Conservation (phyloP, 176 grass and related monocot species). For the Juncus effusus region DNA sequence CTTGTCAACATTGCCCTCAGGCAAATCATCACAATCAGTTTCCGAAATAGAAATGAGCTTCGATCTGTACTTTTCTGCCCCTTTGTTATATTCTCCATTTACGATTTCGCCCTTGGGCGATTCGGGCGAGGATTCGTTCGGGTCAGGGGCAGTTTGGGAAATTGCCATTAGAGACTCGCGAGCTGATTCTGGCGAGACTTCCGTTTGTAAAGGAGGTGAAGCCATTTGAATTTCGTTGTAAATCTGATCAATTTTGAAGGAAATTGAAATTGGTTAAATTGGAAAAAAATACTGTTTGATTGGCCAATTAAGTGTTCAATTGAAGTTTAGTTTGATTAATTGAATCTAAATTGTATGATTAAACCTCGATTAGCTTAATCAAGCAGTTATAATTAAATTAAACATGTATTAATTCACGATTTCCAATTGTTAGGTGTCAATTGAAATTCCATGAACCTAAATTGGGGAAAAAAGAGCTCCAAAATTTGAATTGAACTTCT, state of each 20-base stretch:
- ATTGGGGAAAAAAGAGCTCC: no score
- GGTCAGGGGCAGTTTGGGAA: constrained; percentile 50
- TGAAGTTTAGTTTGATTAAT: no score
- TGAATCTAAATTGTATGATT: no score
- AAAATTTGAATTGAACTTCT: no score
- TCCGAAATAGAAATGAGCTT: constrained; percentile 87
- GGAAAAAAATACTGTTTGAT: not conserved
- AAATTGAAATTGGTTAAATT: not conserved
- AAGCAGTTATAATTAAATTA: no score
- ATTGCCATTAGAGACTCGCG: constrained; percentile 78
- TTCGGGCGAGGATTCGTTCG: constrained; percentile 15
- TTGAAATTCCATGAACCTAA: no score
- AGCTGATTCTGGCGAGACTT: constrained; percentile 52
- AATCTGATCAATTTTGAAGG: not conserved
- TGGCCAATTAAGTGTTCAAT: not conserved
- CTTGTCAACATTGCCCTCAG: no score
- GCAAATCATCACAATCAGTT: constrained; percentile 33
- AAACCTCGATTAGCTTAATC: no score
- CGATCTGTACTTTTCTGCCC: constrained; percentile 59
- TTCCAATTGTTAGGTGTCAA: no score
- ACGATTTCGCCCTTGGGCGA: constrained; percentile 19
- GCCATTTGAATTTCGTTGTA: constrained; percentile 38
- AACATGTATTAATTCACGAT: no score
- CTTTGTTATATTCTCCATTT: constrained; percentile 24
- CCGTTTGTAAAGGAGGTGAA: constrained; percentile 29